Conservation (phyloP, 164 flowering plant genomes). For the Vitis rupestris region DNA sequence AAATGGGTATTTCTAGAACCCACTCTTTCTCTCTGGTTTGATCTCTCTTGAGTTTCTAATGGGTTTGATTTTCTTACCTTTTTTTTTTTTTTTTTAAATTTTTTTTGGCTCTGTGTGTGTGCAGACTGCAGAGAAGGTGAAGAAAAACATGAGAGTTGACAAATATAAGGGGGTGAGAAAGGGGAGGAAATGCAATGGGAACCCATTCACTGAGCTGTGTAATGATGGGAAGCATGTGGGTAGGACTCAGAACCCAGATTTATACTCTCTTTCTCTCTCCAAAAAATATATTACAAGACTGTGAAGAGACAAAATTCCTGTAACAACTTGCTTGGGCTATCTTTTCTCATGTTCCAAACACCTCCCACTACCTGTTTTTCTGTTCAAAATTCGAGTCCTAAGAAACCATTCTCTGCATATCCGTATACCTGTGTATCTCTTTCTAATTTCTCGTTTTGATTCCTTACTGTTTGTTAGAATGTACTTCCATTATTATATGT, state of each 20-base stretch:
- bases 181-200: slow-evolving; percentile 34
- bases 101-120: too few relatives aligned
- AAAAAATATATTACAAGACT: background rate
- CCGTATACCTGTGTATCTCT: slow-evolving; percentile 3
- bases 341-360: slow-evolving; percentile 20
- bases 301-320: slow-evolving; percentile 30
- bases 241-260: slow-evolving; percentile 19
- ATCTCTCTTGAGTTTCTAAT: too few relatives aligned
- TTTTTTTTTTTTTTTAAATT: background rate
- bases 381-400: slow-evolving; percentile 21
- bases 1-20: too few relatives aligned
- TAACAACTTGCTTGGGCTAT: slow-evolving; percentile 34
- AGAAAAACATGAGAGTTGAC: slow-evolving; percentile 30
- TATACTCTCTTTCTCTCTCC: slow-evolving; percentile 20
- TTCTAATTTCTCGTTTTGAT: background rate
- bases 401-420: background rate
- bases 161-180: slow-evolving; percentile 6
- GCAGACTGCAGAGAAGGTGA: slow-evolving; percentile 13
- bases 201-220: slow-evolving; percentile 54
- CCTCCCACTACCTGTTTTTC: slow-evolving; percentile 19
- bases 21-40: too few relatives aligned
- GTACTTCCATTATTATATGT: too few relatives aligned
- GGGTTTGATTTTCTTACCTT: too few relatives aligned
- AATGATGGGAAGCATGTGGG: slow-evolving; percentile 48
- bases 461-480: background rate